These are phyloP conservation scores for Alloteropsis semialata DNA, from an alignment of 176 grass and related monocot genomes.

Conservation along the genomic window DNA sequence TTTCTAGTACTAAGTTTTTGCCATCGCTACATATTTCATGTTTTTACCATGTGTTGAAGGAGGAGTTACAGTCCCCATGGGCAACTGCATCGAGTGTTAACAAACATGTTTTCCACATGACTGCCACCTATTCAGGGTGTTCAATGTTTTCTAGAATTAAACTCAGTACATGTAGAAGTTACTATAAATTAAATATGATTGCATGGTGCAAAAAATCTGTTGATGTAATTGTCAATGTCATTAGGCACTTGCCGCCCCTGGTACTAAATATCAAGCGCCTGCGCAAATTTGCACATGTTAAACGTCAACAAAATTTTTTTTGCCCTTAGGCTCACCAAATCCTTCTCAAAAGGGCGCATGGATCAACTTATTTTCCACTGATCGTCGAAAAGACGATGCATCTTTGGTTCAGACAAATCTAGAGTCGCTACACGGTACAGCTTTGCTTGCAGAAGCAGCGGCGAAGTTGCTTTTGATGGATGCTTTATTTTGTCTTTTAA, in stretches of 20 bases:
- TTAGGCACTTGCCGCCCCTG: neutral
- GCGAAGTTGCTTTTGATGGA: neutral
- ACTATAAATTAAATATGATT: neutral
- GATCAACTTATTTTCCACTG: neutral
- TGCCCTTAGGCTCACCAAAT: neutral
- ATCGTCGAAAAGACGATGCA: neutral
- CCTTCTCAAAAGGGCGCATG: neutral
- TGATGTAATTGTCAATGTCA: neutral
- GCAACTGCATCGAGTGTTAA: neutral
- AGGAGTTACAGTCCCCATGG: neutral
- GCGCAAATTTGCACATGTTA: neutral
- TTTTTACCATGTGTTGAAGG: neutral
- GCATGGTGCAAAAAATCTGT: neutral
- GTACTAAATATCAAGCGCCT: neutral
- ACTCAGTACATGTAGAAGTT: neutral
- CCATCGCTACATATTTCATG: neutral
- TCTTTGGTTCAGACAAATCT: neutral
- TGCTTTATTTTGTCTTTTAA: neutral
- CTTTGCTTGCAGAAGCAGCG: neutral
- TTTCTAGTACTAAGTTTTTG: neutral
- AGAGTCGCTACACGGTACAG: neutral
- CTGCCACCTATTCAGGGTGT: neutral
- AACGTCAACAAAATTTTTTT: neutral
- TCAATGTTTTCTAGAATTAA: neutral
- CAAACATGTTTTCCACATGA: neutral